These are phyloP conservation scores for Phytophthora macrochlamydospora DNA, from an alignment of 352 stramenopile genomes.

Conservation along the genomic window DNA sequence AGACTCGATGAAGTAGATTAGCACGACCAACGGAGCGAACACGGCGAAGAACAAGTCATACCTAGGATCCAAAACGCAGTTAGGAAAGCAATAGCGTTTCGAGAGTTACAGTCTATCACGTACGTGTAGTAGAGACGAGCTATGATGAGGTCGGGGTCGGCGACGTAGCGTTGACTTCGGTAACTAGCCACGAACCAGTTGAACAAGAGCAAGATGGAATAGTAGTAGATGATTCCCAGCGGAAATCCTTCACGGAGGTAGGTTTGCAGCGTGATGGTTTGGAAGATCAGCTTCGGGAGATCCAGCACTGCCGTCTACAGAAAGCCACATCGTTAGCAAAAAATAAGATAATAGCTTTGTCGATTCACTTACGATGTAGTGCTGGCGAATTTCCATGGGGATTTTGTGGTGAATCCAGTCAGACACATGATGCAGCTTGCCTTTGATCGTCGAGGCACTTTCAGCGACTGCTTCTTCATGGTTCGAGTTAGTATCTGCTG, in stretches of 20 bases:
- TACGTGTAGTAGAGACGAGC: constrained; percentile 49
- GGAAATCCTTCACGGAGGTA: constrained; percentile 52
- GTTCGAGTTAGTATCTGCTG: neutral
- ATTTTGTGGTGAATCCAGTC: neutral
- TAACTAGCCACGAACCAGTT: constrained; percentile 57
- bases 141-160: constrained; percentile 33
- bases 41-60: constrained; percentile 61
- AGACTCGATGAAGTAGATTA: constrained; percentile 37
- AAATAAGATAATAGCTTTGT: constrained; percentile 2
- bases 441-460: neutral
- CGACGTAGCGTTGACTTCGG: constrained; percentile 42
- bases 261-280: constrained; percentile 39
- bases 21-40: constrained; percentile 44
- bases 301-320: constrained; percentile 44
- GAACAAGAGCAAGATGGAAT: constrained; percentile 34
- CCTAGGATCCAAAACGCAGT: constrained; percentile 9
- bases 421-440: neutral
- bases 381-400: constrained; percentile 15
- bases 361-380: constrained; percentile 21
- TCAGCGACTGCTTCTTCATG: neutral
- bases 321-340: neutral
- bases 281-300: constrained; percentile 53
- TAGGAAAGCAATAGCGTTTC: neutral
- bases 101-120: neutral
- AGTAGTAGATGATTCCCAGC: constrained; percentile 42